phyloP scores from a whole-genome alignment of 2,329 filamentous ascomycete species.

The Neonectria magnoliae region DNA sequence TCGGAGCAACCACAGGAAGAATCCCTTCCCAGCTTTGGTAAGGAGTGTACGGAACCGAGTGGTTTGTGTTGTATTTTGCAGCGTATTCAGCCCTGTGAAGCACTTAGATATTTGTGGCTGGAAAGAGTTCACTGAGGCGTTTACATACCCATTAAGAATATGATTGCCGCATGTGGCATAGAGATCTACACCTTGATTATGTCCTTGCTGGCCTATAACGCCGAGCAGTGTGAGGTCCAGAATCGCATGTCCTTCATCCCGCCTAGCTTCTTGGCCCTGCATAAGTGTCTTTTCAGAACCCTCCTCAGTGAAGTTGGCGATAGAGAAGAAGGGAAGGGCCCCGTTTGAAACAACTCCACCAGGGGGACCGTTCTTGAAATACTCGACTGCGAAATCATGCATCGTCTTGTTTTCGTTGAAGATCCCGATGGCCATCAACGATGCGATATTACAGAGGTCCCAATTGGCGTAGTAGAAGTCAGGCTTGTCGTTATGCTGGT shows the following conservation, averaged over 20 bases:
- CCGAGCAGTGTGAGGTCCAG: constrained; percentile 53
- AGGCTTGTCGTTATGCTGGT: constrained; percentile 16
- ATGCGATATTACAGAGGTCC: constrained; percentile 54
- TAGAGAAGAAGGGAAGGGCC: constrained; percentile 41
- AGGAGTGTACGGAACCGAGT: constrained; percentile 53
- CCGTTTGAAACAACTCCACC: constrained; percentile 50
- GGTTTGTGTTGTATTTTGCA: constrained; percentile 54
- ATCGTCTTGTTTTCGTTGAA: constrained; percentile 54
- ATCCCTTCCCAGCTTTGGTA: constrained; percentile 50
- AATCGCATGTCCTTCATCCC: constrained; percentile 57
- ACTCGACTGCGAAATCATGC: constrained; percentile 50
- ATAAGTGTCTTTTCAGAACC: constrained; percentile 43
- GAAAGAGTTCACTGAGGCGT: background rate
- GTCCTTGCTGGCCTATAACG: constrained; percentile 52
- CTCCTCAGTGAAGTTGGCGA: constrained; percentile 40
- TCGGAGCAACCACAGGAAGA: constrained; percentile 46
- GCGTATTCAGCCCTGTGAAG: constrained; percentile 47
- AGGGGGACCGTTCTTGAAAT: constrained; percentile 52
- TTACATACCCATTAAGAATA: constrained; percentile 13
- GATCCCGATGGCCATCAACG: constrained; percentile 53
- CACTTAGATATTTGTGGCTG: no score
- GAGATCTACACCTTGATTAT: constrained; percentile 55
- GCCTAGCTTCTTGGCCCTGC: constrained; percentile 22
- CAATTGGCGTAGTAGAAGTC: constrained; percentile 20
- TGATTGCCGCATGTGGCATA: constrained; percentile 39